These are phyloP conservation scores for Starmerella stigmatis DNA, from an alignment of 805 yeast genomes.

Conservation along the genomic window DNA sequence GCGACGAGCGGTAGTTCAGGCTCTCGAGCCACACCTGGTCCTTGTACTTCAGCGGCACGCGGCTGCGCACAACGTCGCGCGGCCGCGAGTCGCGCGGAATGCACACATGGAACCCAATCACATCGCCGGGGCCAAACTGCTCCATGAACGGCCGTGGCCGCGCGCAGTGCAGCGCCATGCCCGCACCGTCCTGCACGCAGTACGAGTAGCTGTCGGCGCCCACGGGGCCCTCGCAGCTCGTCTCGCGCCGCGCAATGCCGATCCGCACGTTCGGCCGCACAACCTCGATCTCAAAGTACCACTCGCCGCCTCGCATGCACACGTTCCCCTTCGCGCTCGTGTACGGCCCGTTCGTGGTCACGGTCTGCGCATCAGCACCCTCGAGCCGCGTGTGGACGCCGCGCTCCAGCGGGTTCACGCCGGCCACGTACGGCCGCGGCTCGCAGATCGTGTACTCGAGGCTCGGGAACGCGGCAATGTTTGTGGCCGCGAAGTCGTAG, in stretches of 20 bases:
- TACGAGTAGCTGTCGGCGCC: constrained; percentile 94
- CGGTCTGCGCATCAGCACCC: constrained; percentile 26
- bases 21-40: constrained; percentile 72
- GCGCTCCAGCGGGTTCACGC: constrained; percentile 15
- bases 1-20: constrained; percentile 63
- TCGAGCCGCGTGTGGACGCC: constrained; percentile 6
- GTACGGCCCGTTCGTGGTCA: constrained; percentile 66
- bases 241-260: constrained; percentile 78
- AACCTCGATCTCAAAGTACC: constrained; percentile 70
- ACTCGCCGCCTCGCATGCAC: constrained; percentile 63
- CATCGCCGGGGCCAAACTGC: constrained; percentile 66
- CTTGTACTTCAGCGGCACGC: constrained; percentile 76
- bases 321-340: constrained; percentile 64
- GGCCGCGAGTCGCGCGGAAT: constrained; percentile 42
- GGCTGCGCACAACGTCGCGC: constrained; percentile 44
- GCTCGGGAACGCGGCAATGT: constrained; percentile 13
- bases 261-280: constrained; percentile 49
- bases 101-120: constrained; percentile 63
- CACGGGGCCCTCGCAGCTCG: constrained; percentile 85
- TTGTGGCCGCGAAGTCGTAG: constrained; percentile 16
- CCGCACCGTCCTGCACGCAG: constrained; percentile 73
- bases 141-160: constrained; percentile 51
- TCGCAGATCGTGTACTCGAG: constrained; percentile 17
- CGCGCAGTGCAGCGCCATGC: constrained; percentile 60
- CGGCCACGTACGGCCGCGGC: constrained; percentile 14